Conservation (phyloP, 352 stramenopile genomes). For the Peronospora tabacina region DNA sequence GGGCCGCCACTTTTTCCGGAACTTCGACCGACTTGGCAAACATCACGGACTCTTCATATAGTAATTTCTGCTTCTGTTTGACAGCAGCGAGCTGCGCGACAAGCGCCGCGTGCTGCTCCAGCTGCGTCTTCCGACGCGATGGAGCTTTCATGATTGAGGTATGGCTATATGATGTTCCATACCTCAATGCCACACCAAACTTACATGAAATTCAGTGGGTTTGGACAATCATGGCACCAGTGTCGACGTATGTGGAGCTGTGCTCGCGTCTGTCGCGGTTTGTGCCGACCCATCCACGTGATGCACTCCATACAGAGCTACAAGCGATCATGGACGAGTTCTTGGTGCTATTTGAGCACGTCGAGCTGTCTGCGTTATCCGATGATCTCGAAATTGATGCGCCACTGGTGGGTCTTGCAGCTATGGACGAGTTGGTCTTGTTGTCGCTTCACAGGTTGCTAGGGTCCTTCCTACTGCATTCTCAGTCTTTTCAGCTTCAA, state of each 20-base stretch:
- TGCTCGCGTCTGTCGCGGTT: constrained; percentile 62
- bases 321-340: constrained; percentile 26
- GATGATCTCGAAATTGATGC: constrained; percentile 2
- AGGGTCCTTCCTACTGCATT: constrained; percentile 21
- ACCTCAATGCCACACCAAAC: constrained; percentile 1
- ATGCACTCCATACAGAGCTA: constrained; percentile 12
- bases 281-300: constrained; percentile 29
- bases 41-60: constrained; percentile 26
- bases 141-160: constrained; percentile 16
- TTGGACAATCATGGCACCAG: constrained; percentile 22
- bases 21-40: constrained; percentile 38
- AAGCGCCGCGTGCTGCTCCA: constrained; percentile 54
- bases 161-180: not conserved
- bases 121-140: constrained; percentile 17
- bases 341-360: constrained; percentile 25
- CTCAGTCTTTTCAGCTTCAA: constrained; percentile 14
- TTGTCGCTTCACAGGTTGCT: constrained; percentile 57
- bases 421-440: constrained; percentile 62
- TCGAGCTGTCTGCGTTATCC: not conserved
- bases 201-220: not conserved
- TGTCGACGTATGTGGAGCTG: constrained; percentile 46
- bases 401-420: constrained; percentile 16
- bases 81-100: constrained; percentile 45
- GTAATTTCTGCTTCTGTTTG: constrained; percentile 34
- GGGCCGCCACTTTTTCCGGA: constrained; percentile 46